These are phyloP conservation scores for Gossypium lobatum DNA, from an alignment of 441 rosid genomes.

Conservation along the genomic window DNA sequence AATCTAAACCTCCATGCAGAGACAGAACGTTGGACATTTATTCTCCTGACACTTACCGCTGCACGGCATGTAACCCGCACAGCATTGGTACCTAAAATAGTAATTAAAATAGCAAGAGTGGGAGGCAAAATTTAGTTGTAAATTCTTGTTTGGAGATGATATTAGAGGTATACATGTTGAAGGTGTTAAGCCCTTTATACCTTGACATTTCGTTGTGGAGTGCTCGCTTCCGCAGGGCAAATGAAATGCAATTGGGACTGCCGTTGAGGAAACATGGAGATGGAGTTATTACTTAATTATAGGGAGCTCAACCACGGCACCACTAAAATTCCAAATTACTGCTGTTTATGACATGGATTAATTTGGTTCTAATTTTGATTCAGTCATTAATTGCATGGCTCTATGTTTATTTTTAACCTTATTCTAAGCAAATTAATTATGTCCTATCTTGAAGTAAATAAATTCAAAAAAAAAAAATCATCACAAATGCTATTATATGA, in stretches of 20 bases:
- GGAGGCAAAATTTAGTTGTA: neutral
- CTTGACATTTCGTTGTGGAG: constrained; percentile 48
- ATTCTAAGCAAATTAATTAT: neutral
- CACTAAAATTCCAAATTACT: too few relatives aligned
- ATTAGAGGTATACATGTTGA: neutral
- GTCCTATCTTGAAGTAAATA: neutral
- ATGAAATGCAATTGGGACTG: constrained; percentile 50
- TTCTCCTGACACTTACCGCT: constrained; percentile 33
- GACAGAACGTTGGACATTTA: constrained; percentile 29
- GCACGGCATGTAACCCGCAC: constrained; percentile 37
- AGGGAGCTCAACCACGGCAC: neutral
- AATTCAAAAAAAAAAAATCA: neutral
- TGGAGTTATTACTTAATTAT: neutral
- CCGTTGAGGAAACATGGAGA: neutral
- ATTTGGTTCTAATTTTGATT: too few relatives aligned
- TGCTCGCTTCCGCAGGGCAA: constrained; percentile 46
- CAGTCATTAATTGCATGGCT: too few relatives aligned
- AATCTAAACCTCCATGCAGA: constrained; percentile 27
- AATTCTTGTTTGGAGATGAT: neutral
- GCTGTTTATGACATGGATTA: too few relatives aligned
- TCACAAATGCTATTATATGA: neutral
- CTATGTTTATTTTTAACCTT: too few relatives aligned
- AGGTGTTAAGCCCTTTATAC: constrained; percentile 29
- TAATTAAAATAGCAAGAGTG: constrained; percentile 10
- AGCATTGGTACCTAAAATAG: constrained; percentile 27